Base-by-base conservation (phyloP, 2,329 filamentous ascomycete genomes). In the Colletotrichum liriopes region DNA sequence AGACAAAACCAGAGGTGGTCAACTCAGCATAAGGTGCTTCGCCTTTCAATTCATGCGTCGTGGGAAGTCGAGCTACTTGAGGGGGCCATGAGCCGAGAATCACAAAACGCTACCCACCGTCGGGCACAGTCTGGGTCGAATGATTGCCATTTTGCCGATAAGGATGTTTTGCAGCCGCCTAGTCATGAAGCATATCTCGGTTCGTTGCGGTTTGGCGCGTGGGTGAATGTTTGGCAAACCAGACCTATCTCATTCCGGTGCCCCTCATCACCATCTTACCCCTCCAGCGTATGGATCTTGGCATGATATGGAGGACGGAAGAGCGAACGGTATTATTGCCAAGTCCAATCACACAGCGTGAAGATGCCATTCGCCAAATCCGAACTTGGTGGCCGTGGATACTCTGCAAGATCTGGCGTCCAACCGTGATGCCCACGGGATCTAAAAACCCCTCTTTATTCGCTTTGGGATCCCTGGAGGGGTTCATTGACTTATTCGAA, bases 381-480 rank as follows among this genome's bases (percentile, higher is more conserved):
- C 39, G n/a, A 16, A 18, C 26, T 35, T 8, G 47, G 52, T 32
- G 16, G 61, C 51, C n/a, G 26, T 18, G 32, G 14, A n/a, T 14
- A 5, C 23, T 55, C 35, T 59, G 43, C n/a, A 59, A 64, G 14
- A 41, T 39, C 35, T 59, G 60, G 51, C 54, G 60, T 41, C 75
- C 74, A 76, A 75, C 58, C 74, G 74, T 63, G 37, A 16, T 39
- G 65, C 6, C 66, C 75, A 76, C 75, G 75, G 61, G 67, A 35
- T 60, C 29, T 23, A 9, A 20, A 37, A 18, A 18, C 43, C 23
- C 41, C n/a, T 49, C 35, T 29, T 47, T 29, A 72, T 72, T 72
- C 69, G 69, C 39, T 18, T 58, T 3, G 2, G 6, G 18, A 6
- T 26, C n/a, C 18, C 16, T 12, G 11, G n/a, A 45, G 16, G 18